Evolutionary conservation across 2,329 filamentous ascomycete genomes (phyloP), one percentile per base, ranked within the genome.

Genomic region (Pestalotiopsis sp.): DNA sequence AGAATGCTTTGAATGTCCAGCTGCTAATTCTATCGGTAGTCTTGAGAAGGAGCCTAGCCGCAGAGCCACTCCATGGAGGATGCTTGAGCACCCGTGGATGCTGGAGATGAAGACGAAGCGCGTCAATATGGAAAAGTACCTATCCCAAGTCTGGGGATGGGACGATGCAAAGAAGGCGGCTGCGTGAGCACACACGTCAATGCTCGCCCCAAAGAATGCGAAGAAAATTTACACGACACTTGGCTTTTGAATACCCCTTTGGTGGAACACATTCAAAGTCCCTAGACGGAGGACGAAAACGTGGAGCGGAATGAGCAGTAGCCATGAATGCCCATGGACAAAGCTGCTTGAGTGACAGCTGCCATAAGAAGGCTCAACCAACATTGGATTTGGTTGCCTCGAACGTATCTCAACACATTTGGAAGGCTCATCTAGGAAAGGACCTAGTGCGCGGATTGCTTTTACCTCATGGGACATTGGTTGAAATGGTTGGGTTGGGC

Each of bases 81-180:
- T 99, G 95, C 89, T 97, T 72, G 96, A 99, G 78, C 96, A 99
- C 82, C 96, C 96, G 1, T 99, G 96, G 96, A 97, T 99, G 91
- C 85, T 93, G 57, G 96, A 99, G 77, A 98, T 98, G 93, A 92
- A 92, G 76, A 87, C 90, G 67, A 98, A 98, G 86, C 93, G 96
- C 74, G 96, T 99, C 79, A 98, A 98, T 82, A 98, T 99, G 95
- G 90, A 90, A 73, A 93, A 94, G 76, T 99, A 98, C 81, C 87
- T 99, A 69, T 90, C 91, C 70, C 94, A 96, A 75, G 96, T 99
- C 58, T 99, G 96, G 96, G 96, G 95, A 69, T 99, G 96, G 96
- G 91, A 96, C 72, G 90, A 94, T n/a, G 72, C 74, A 57, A 77
- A 77, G 61, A 56, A 66, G 17, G 62, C 62, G 13, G 20, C 61